Evolutionary conservation across 1,139 yeast species (phyloP).

Genomic region (Candida glucosophila): DNA sequence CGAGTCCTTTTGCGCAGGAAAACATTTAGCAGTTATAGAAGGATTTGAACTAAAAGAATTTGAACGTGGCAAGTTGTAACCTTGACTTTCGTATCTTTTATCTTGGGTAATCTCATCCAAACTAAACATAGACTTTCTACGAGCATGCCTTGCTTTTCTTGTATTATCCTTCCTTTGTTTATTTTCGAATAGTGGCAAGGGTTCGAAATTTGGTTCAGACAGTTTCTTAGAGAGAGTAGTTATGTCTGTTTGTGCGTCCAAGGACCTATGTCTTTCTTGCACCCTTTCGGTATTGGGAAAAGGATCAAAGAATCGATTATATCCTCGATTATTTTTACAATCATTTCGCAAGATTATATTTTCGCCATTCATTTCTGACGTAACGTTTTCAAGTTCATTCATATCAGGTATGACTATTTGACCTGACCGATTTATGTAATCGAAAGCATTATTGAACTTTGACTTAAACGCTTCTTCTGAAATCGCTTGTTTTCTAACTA

Average conservation of each 20-base stretch:
- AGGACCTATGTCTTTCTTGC: not conserved
- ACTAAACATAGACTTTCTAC: constrained; percentile 32
- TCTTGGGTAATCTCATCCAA: too few relatives aligned
- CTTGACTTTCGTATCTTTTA: constrained; percentile 20
- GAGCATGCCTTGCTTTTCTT: constrained; percentile 19
- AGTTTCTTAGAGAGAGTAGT: too few relatives aligned
- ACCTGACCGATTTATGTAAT: too few relatives aligned
- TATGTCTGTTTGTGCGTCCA: not conserved
- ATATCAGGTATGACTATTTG: constrained; percentile 40
- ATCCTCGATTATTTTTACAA: not conserved
- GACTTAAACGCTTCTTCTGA: constrained; percentile 8
- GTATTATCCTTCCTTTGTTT: not conserved
- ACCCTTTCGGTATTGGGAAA: not conserved
- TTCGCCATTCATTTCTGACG: constrained; percentile 4
- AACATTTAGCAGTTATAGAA: too few relatives aligned
- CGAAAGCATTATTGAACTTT: constrained; percentile 14
- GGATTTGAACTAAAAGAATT: too few relatives aligned
- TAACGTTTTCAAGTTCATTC: constrained; percentile 17
- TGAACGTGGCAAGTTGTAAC: not conserved
- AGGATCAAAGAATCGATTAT: not conserved
- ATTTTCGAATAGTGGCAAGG: not conserved
- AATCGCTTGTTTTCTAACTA: constrained; percentile 8
- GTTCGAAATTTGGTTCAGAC: not conserved
- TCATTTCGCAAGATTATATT: not conserved
- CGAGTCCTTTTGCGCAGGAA: too few relatives aligned